These are phyloP conservation scores for Lipomyces oligophaga DNA, from an alignment of 805 yeast genomes.

Conservation along the genomic window DNA sequence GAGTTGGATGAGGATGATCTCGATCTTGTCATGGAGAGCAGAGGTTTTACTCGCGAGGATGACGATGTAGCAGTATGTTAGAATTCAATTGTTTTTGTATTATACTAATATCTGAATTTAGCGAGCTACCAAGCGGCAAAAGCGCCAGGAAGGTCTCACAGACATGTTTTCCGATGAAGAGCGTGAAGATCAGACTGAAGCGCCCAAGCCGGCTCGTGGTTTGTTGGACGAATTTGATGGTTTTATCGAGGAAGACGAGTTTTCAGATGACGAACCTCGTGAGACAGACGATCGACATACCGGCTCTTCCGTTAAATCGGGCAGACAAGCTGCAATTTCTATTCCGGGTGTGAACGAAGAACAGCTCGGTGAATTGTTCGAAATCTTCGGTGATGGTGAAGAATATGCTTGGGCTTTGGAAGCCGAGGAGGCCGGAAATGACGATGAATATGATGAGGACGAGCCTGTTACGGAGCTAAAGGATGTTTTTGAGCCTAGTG, in stretches of 20 bases:
- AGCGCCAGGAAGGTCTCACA: constrained; percentile 47
- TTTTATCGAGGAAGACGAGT: constrained; percentile 95
- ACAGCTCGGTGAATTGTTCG: constrained; percentile 85
- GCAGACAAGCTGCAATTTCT: constrained; percentile 28
- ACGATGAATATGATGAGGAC: constrained; percentile 37
- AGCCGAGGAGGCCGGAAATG: constrained; percentile 66
- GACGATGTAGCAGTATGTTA: not conserved
- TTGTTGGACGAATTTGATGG: constrained; percentile 85
- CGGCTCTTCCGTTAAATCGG: constrained; percentile 1
- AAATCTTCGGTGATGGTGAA: constrained; percentile 94
- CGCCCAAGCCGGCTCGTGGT: constrained; percentile 25
- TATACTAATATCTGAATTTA: not conserved
- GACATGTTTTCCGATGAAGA: constrained; percentile 63
- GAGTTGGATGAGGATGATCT: constrained; percentile 92
- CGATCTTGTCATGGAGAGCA: constrained; percentile 83
- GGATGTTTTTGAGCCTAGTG: constrained; percentile 93
- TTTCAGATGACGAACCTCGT: constrained; percentile 78
- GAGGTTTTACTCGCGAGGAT: constrained; percentile 44
- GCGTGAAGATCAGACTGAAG: constrained; percentile 36
- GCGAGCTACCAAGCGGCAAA: constrained; percentile 37
- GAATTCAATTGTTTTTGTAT: not conserved
- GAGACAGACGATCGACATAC: constrained; percentile 14
- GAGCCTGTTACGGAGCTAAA: constrained; percentile 45
- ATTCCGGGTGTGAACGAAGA: constrained; percentile 70
- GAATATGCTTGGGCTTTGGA: constrained; percentile 98